Conservation (phyloP, 495 filamentous ascomycete genomes). For the Hypomontagnella monticulosa region DNA sequence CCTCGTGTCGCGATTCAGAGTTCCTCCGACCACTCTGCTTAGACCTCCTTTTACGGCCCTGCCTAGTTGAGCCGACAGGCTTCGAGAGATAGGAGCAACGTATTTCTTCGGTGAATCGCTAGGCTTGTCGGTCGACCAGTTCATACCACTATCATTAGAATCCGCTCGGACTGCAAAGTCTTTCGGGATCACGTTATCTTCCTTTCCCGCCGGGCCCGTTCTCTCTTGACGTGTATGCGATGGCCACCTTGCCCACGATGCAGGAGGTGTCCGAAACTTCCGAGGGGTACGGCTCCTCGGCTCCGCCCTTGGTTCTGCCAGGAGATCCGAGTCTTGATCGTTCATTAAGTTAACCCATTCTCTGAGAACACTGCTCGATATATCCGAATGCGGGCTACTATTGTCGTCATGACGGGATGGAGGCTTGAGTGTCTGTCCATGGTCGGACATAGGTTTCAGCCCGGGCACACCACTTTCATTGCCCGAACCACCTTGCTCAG, state of each 20-base stretch:
- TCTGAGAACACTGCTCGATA: constrained; percentile 40
- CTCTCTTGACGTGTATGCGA: constrained; percentile 49
- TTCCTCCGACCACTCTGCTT: constrained; percentile 43
- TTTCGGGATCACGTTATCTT: constrained; percentile 36
- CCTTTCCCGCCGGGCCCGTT: constrained; percentile 37
- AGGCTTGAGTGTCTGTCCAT: constrained; percentile 20
- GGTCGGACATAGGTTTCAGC: constrained; percentile 8
- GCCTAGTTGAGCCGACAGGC: constrained; percentile 45
- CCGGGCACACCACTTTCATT: background rate
- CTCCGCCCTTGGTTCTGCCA: constrained; percentile 18
- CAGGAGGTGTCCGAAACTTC: constrained; percentile 41
- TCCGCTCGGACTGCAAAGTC: constrained; percentile 29
- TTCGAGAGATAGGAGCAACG: constrained; percentile 19
- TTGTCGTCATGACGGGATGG: constrained; percentile 12
- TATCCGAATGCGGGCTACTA: constrained; percentile 30
- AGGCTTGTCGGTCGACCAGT: constrained; percentile 21
- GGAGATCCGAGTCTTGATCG: constrained; percentile 26
- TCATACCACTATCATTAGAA: constrained; percentile 16
- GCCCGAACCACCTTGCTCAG: background rate
- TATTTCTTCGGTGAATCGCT: constrained; percentile 19
- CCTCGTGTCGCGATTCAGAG: constrained; percentile 16
- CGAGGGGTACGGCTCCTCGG: constrained; percentile 10
- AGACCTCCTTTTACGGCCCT: constrained; percentile 48
- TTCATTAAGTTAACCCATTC: constrained; percentile 48
- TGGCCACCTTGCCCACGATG: constrained; percentile 52